These are phyloP conservation scores for Arabidopsis hybrid DNA, from an alignment of 441 rosid species.

Conservation along the genomic window DNA sequence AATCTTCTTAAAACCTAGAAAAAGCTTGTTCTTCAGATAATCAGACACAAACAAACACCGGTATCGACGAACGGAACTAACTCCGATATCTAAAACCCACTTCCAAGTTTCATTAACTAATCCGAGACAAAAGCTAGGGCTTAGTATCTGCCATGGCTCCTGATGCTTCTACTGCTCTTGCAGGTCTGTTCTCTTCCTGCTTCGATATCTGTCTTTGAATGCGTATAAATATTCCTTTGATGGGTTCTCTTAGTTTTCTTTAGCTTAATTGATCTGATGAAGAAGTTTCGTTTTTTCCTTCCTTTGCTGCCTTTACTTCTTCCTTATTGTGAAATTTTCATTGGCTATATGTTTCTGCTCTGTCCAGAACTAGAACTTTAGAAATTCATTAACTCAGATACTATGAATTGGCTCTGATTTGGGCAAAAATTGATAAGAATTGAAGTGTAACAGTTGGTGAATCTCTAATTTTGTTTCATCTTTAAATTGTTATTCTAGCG, in stretches of 20 bases:
- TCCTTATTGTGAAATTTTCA: neutral
- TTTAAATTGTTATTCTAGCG: slow-evolving; percentile 50
- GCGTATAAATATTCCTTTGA: slow-evolving; percentile 7
- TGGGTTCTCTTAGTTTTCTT: slow-evolving; percentile 9
- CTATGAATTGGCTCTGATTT: slow-evolving; percentile 19
- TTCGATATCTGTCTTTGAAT: slow-evolving; percentile 9
- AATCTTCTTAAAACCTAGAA: slow-evolving; percentile 43
- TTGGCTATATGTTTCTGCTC: neutral
- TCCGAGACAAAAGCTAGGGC: neutral
- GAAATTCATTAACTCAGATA: neutral
- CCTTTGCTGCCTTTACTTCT: neutral
- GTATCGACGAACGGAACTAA: slow-evolving; percentile 18
- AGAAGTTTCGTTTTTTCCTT: slow-evolving; percentile 9
- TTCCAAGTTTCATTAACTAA: slow-evolving; percentile 13
- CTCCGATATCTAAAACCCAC: slow-evolving; percentile 5
- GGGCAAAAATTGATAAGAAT: neutral
- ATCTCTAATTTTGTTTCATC: slow-evolving; percentile 13
- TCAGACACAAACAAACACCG: slow-evolving; percentile 37
- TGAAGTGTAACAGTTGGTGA: too few species aligned
- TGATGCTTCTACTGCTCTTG: slow-evolving; percentile 74
- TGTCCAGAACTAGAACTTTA: neutral
- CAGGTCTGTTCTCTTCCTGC: slow-evolving; percentile 51
- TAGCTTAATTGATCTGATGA: slow-evolving; percentile 14
- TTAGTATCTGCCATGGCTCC: slow-evolving; percentile 56
- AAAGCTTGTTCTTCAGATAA: neutral